A percentile compares a stretch with the other conserved stretches of the same genome.
phyloP scores from a whole-genome alignment of 2,329 filamentous ascomycete species.

The Thermoascus crustaceus region DNA sequence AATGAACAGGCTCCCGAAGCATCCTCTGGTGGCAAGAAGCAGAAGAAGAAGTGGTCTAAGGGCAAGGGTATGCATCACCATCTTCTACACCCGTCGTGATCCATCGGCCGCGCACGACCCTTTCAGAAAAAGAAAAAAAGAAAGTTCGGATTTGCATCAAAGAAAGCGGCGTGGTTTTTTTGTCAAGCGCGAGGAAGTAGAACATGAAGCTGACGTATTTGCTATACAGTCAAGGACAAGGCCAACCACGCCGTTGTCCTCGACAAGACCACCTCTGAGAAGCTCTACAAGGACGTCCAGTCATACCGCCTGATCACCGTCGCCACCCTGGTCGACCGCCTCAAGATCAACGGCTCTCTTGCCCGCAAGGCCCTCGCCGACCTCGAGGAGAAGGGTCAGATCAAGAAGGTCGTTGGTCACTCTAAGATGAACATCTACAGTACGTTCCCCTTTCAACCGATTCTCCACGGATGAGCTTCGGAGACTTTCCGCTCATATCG shows the following conservation, averaged over 20 bases:
- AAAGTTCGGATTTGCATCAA: constrained; percentile 3
- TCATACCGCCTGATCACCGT: constrained; percentile 99
- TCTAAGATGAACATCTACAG: constrained; percentile 99
- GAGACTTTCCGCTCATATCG: neutral
- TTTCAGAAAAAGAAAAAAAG: neutral
- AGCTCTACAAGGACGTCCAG: constrained; percentile 99
- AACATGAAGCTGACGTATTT: constrained; percentile 19
- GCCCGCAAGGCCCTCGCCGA: constrained; percentile 83
- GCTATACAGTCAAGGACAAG: constrained; percentile 94
- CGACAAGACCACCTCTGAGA: constrained; percentile 95
- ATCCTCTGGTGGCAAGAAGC: constrained; percentile 42
- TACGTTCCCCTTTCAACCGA: constrained; percentile 38
- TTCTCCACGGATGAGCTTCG: neutral
- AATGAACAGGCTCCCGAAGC: constrained; percentile 38
- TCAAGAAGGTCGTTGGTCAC: constrained; percentile 96
- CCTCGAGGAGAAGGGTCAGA: constrained; percentile 95
- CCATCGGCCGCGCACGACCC: neutral
- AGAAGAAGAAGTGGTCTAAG: constrained; percentile 53
- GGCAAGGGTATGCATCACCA: constrained; percentile 41
- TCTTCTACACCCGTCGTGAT: neutral
- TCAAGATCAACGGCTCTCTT: constrained; percentile 99
- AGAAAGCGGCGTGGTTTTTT: no score
- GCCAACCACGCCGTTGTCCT: constrained; percentile 97
- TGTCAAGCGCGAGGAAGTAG: constrained; percentile 15
- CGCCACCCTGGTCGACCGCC: constrained; percentile 94